These are phyloP conservation scores for Climacium dendroides DNA, from an alignment of 225 moss, liverwort and hornwort species.

Conservation along the genomic window DNA sequence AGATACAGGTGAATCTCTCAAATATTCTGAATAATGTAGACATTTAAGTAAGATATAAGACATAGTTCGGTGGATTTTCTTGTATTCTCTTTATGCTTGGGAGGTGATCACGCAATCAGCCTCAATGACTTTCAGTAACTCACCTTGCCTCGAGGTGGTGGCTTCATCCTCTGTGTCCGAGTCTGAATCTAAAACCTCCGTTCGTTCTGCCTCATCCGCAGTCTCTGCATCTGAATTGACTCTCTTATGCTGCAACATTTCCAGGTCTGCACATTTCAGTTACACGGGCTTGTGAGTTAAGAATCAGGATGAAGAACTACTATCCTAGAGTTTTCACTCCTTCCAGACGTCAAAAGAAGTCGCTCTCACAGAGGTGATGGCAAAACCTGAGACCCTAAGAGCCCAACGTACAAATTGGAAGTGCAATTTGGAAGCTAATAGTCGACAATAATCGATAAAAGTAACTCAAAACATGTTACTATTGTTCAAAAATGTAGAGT, in stretches of 20 bases:
- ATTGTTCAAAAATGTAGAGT: neutral
- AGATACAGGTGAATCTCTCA: neutral
- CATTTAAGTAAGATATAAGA: neutral
- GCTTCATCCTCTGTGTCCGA: conserved; percentile 48
- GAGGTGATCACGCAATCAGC: neutral
- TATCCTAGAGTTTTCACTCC: neutral
- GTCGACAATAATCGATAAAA: neutral
- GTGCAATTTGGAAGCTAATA: neutral
- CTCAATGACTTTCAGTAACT: conserved; percentile 5
- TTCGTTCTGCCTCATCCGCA: conserved; percentile 17
- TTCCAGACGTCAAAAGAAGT: neutral
- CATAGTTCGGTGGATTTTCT: neutral
- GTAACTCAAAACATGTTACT: neutral
- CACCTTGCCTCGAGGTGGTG: conserved; percentile 24
- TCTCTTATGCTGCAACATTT: conserved; percentile 1
- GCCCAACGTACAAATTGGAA: neutral
- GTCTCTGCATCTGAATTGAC: conserved; percentile 18
- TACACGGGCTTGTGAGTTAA: neutral
- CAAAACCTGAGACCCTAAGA: neutral
- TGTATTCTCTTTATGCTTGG: neutral
- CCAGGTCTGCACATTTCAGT: conserved; percentile 20
- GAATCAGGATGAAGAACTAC: neutral
- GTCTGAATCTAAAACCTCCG: conserved; percentile 38
- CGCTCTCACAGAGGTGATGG: neutral
- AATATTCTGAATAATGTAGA: neutral